Evolutionary conservation across 2,329 filamentous ascomycete species (phyloP).

Genomic region (Pseudogymnoascus sp.): DNA sequence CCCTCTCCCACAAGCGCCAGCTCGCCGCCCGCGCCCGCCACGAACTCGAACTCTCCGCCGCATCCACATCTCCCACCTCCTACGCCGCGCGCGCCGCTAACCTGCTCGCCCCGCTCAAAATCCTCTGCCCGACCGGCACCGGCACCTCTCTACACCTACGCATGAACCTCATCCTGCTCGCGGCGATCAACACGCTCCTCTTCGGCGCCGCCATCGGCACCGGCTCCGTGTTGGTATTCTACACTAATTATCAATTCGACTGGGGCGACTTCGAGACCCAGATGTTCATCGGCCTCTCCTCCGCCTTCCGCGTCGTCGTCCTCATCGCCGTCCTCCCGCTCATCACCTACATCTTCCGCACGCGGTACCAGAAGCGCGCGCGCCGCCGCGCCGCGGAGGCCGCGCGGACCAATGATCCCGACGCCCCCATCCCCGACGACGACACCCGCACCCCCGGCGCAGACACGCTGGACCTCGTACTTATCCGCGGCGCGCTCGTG

Average conservation of each 20-base stretch:
- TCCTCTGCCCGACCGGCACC: slow-evolving; percentile 65
- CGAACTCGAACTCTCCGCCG: slow-evolving; percentile 1
- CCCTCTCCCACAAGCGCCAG: slow-evolving; percentile 66
- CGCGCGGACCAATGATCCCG: slow-evolving; percentile 59
- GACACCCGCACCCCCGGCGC: slow-evolving; percentile 43
- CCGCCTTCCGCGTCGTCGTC: slow-evolving; percentile 62
- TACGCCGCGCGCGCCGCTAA: slow-evolving; percentile 36
- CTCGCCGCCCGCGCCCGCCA: slow-evolving; percentile 61
- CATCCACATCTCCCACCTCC: slow-evolving; percentile 34
- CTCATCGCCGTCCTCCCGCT: slow-evolving; percentile 69
- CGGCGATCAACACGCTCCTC: slow-evolving; percentile 71
- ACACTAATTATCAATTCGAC: slow-evolving; percentile 68
- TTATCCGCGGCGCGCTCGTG: slow-evolving; percentile 66
- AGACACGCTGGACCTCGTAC: slow-evolving; percentile 65
- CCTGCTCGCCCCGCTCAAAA: slow-evolving; percentile 65
- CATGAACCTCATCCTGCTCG: slow-evolving; percentile 73
- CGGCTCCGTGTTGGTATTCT: slow-evolving; percentile 74
- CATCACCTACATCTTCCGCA: slow-evolving; percentile 66
- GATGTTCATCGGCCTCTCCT: slow-evolving; percentile 72
- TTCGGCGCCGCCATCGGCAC: slow-evolving; percentile 76
- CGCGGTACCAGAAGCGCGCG: slow-evolving; percentile 21
- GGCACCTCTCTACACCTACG: slow-evolving; percentile 54
- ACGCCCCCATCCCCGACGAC: slow-evolving; percentile 37
- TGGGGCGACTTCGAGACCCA: slow-evolving; percentile 79
- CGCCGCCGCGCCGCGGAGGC: slow-evolving; percentile 58